These are phyloP conservation scores for Cicer pinnatifidum DNA, from an alignment of 306 rosid species.

Conservation along the genomic window DNA sequence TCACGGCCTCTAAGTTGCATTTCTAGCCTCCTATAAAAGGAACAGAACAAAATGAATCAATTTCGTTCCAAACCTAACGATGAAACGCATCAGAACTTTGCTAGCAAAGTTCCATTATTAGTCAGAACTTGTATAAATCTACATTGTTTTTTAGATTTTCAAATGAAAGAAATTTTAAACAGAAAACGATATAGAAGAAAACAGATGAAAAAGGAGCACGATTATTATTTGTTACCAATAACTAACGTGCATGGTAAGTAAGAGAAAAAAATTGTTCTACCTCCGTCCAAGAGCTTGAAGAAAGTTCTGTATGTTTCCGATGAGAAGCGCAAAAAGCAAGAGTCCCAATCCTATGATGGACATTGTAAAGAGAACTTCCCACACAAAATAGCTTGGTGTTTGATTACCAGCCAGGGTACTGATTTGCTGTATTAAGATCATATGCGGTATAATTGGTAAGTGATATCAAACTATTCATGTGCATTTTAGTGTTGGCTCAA, in stretches of 20 bases:
- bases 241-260: neutral
- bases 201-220: neutral
- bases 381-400: conserved; percentile 66
- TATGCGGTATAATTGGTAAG: conserved; percentile 14
- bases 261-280: conserved; percentile 44
- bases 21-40: conserved; percentile 66
- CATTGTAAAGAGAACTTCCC: conserved; percentile 90
- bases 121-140: too few relatives aligned
- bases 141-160: too few relatives aligned
- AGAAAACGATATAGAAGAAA: conserved; percentile 4
- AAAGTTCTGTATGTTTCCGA: conserved; percentile 91
- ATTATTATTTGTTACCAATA: conserved; percentile 17
- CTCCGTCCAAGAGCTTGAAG: conserved; percentile 87
- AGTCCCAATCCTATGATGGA: conserved; percentile 76
- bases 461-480: conserved; percentile 33
- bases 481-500: neutral
- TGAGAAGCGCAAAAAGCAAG: conserved; percentile 87
- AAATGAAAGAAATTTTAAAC: neutral
- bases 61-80: conserved; percentile 6
- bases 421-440: conserved; percentile 72
- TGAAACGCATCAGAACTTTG: neutral
- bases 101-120: neutral
- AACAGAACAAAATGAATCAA: conserved; percentile 28
- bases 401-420: conserved; percentile 90
- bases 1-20: conserved; percentile 87